phyloP scores from a whole-genome alignment of 2,329 filamentous ascomycete genomes.

The Stagonosporopsis cucurbitacearum region DNA sequence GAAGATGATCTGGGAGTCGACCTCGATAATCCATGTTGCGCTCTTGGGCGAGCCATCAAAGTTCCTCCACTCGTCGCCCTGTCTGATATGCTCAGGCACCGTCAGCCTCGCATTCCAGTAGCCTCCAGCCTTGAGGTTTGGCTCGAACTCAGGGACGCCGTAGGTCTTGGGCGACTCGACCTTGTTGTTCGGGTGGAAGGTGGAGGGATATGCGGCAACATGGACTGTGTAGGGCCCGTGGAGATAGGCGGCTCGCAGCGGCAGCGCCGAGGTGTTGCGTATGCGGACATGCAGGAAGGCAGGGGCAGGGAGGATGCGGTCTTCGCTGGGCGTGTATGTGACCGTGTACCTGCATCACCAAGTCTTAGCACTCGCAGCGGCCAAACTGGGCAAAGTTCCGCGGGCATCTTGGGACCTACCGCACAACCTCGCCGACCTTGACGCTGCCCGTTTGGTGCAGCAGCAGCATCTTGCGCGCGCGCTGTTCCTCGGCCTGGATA shows the following conservation, averaged over 20 bases:
- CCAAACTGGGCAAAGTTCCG: constrained; percentile 15
- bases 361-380: constrained; percentile 19
- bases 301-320: constrained; percentile 88
- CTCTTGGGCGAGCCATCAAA: constrained; percentile 54
- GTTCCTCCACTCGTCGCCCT: constrained; percentile 35
- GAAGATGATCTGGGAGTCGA: constrained; percentile 92
- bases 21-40: constrained; percentile 87
- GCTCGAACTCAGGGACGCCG: constrained; percentile 89
- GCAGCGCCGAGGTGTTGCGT: constrained; percentile 89
- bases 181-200: constrained; percentile 82
- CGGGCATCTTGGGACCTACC: constrained; percentile 59
- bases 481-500: constrained; percentile 39
- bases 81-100: constrained; percentile 77
- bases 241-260: constrained; percentile 91
- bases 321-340: constrained; percentile 87
- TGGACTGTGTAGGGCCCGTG: constrained; percentile 94
- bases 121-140: constrained; percentile 93
- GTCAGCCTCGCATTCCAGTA: constrained; percentile 81
- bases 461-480: constrained; percentile 73
- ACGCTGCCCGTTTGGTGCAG: constrained; percentile 89
- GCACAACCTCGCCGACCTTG: constrained; percentile 91
- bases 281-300: constrained; percentile 82
- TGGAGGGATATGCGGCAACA: constrained; percentile 81
- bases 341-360: constrained; percentile 68
- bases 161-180: constrained; percentile 72